Conservation (phyloP, 1,139 yeast species). For the Yamadazyma spencermartinsiae region DNA sequence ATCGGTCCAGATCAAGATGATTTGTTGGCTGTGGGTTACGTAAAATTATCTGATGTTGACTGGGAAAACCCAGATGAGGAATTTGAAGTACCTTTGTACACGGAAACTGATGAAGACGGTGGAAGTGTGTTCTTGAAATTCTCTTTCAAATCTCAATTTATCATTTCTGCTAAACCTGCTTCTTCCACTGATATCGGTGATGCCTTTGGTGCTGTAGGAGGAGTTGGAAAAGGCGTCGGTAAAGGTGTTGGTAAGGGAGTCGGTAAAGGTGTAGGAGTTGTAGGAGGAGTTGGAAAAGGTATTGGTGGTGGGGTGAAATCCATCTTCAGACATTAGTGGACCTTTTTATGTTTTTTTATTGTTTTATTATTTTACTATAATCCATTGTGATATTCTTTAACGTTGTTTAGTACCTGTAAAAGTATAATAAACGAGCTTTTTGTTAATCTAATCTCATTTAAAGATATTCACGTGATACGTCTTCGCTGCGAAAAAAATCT, state of each 20-base stretch:
- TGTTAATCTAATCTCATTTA: not conserved
- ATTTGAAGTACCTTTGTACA: constrained; percentile 54
- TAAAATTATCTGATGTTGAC: constrained; percentile 63
- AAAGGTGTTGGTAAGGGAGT: constrained; percentile 40
- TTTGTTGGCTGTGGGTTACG: constrained; percentile 64
- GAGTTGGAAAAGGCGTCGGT: constrained; percentile 48
- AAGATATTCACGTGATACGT: constrained; percentile 1
- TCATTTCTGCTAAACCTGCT: constrained; percentile 45
- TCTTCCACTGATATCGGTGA: constrained; percentile 43
- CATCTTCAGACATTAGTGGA: constrained; percentile 36
- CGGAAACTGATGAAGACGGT: constrained; percentile 55
- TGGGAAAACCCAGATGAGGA: constrained; percentile 52
- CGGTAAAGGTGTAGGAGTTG: constrained; percentile 35
- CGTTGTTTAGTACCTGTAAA: not conserved
- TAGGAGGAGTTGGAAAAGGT: constrained; percentile 45
- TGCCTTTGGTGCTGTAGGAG: constrained; percentile 35
- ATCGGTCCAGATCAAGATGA: constrained; percentile 86
- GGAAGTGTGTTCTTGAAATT: constrained; percentile 65
- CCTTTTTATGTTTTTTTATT: not conserved
- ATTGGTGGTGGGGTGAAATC: constrained; percentile 45
- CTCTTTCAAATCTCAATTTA: constrained; percentile 69
- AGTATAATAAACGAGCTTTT: not conserved
- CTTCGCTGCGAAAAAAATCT: not conserved
- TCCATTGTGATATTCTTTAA: not conserved
- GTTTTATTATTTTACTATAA: not conserved